Base-by-base conservation (phyloP, 1,139 yeast species). In the Zygotorulaspora mrakii region DNA sequence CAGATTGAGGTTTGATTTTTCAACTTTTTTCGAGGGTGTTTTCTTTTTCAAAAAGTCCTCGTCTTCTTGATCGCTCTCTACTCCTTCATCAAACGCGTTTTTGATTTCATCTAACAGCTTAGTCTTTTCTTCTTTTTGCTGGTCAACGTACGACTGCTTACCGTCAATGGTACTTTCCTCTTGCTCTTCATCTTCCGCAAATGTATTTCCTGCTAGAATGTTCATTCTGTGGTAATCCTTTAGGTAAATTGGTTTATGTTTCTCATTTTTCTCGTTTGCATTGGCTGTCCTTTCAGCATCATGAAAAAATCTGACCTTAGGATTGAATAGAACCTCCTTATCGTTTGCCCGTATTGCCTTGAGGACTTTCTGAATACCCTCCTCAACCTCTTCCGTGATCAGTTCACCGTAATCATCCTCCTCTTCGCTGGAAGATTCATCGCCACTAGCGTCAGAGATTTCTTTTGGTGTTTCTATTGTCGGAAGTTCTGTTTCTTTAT, bases 381-480 rank as follows among this genome's bases (percentile, higher is more conserved):
- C 64, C 50, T 94, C 96, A 5, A 94, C 86, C 40, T 84, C 88
- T 35, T 79, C 88, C 0, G 97, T 91, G 40, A 86, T 71, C 43
- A 91, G 68, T 27, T 87, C 95, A 34, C 96, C 99, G 53, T 64
- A 82, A 47, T 89, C 96, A 58, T 94, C 99, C 64, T 94, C 99
- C 4, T 82, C 91, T 59, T 87, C 96, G 4, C 61, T 64, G 5
- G 57, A 62, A 48, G 63, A 53, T n/a, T 52, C 45, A n/a, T 47
- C 47, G 18, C 38, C 41, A 11, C 46, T 57, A 33, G 52, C 36
- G 27, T 55, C 65, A 42, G 53, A 47, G 11, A 56, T 58, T 25
- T 52, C 57, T 2, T 50, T 48, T 12, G 42, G 47, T 10, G 48
- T 24, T 11, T 43, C 29, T 25, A 29, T 8, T 25, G 26, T 8